Conservation (phyloP, 2,329 filamentous ascomycete species). For the Penicillium sp. region DNA sequence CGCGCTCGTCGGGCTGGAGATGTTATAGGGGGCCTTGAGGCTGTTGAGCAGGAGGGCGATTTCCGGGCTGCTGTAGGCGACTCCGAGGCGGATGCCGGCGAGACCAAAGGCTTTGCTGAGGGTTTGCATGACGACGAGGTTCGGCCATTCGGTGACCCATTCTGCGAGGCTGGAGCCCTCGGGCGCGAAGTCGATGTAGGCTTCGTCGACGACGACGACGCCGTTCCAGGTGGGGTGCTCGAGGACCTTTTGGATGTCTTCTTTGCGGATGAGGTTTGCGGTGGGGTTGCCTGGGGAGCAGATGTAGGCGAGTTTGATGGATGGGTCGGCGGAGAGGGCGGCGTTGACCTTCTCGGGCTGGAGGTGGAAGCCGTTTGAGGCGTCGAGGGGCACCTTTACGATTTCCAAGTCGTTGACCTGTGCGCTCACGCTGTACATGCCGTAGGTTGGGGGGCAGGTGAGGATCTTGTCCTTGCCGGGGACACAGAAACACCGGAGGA, state of each 20-base stretch:
- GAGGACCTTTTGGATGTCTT: slow-evolving; percentile 72
- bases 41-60: slow-evolving; percentile 83
- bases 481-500: slow-evolving; percentile 89
- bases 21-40: slow-evolving; percentile 95
- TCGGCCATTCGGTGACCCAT: slow-evolving; percentile 90
- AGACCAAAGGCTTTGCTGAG: slow-evolving; percentile 97
- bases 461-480: slow-evolving; percentile 88
- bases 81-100: slow-evolving; percentile 87
- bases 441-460: slow-evolving; percentile 94
- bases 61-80: slow-evolving; percentile 73
- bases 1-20: slow-evolving; percentile 82
- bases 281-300: slow-evolving; percentile 97
- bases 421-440: slow-evolving; percentile 95
- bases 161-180: slow-evolving; percentile 80
- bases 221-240: slow-evolving; percentile 94
- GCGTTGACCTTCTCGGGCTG: slow-evolving; percentile 69
- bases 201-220: slow-evolving; percentile 89
- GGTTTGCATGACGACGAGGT: slow-evolving; percentile 97
- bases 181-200: slow-evolving; percentile 91
- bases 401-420: slow-evolving; percentile 90
- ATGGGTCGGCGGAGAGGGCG: slow-evolving; percentile 62
- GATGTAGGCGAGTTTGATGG: slow-evolving; percentile 86
- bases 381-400: slow-evolving; percentile 79
- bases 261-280: slow-evolving; percentile 73
- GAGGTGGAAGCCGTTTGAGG: slow-evolving; percentile 71